Evolutionary conservation across 2,329 filamentous ascomycete genomes (phyloP).

Genomic region (Talaromyces albobiverticillius): DNA sequence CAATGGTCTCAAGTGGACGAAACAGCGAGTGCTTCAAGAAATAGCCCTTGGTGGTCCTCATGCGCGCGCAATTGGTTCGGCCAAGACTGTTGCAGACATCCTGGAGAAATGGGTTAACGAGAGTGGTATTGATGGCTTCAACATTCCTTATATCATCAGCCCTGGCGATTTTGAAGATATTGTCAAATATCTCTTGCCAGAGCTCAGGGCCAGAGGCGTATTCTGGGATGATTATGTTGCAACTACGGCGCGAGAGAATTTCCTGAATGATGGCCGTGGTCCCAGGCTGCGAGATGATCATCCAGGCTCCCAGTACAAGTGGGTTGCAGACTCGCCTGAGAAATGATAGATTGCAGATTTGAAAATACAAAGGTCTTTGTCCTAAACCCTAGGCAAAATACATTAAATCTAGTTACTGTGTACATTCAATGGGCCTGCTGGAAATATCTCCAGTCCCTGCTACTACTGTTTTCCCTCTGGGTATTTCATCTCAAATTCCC

Average conservation of each 20-base stretch:
- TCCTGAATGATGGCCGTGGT: slow-evolving; percentile 26
- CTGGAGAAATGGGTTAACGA: slow-evolving; percentile 43
- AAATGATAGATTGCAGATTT: too few relatives aligned
- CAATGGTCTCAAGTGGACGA: slow-evolving; percentile 65
- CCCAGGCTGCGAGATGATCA: neutral
- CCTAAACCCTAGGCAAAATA: too few relatives aligned
- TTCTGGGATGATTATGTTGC: slow-evolving; percentile 40
- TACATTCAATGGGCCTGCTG: too few relatives aligned
- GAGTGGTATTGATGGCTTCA: slow-evolving; percentile 42
- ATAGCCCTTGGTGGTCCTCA: slow-evolving; percentile 68
- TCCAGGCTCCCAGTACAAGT: neutral
- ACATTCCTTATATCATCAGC: slow-evolving; percentile 48
- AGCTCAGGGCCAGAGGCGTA: slow-evolving; percentile 34
- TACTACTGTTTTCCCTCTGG: too few relatives aligned
- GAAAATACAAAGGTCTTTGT: too few relatives aligned
- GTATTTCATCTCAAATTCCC: too few relatives aligned
- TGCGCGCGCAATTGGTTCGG: slow-evolving; percentile 42
- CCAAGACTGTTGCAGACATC: slow-evolving; percentile 35
- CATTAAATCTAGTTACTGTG: too few relatives aligned
- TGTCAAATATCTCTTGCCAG: slow-evolving; percentile 49
- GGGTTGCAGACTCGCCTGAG: neutral
- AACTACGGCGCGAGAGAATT: slow-evolving; percentile 38
- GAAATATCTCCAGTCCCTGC: too few relatives aligned
- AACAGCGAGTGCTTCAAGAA: slow-evolving; percentile 65
- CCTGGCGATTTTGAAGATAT: slow-evolving; percentile 53